Conservation (phyloP, 805 yeast genomes). For the Yamadazyma kitorensis region DNA sequence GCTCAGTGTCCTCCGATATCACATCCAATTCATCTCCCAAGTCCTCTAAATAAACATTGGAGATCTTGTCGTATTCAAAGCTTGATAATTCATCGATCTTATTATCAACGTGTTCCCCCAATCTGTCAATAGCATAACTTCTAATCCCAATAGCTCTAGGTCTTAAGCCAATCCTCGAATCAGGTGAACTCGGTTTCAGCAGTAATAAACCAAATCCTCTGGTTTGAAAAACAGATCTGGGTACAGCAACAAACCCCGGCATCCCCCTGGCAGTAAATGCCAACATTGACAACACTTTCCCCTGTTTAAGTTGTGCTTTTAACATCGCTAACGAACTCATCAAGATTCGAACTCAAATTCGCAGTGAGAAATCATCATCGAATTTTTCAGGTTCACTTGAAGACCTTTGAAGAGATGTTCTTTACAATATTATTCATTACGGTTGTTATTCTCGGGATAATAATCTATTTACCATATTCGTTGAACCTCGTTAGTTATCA, state of each 20-base stretch:
- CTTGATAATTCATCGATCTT: slow-evolving; percentile 48
- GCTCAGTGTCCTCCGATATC: slow-evolving; percentile 59
- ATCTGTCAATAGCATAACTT: slow-evolving; percentile 11
- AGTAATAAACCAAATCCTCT: too few species aligned
- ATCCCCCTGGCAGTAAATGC: too few species aligned
- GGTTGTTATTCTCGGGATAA: slow-evolving; percentile 37
- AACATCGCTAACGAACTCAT: too few species aligned
- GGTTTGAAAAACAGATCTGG: too few species aligned
- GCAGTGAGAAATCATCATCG: background rate
- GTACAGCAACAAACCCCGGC: too few species aligned
- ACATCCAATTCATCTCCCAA: slow-evolving; percentile 66
- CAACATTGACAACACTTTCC: too few species aligned
- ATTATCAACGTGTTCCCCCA: slow-evolving; percentile 13
- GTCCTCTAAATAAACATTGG: slow-evolving; percentile 69
- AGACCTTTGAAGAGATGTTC: slow-evolving; percentile 25
- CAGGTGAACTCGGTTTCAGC: too few species aligned
- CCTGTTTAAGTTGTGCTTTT: too few species aligned
- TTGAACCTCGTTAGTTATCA: slow-evolving; percentile 49
- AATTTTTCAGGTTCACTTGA: background rate
- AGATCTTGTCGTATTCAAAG: slow-evolving; percentile 57
- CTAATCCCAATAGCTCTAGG: too few species aligned
- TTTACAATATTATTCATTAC: slow-evolving; percentile 38
- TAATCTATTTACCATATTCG: slow-evolving; percentile 45
- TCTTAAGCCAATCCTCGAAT: too few species aligned
- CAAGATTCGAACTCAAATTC: too few species aligned